phyloP scores from a whole-genome alignment of 2,329 filamentous ascomycete genomes.

The Pezicula neosporulosa region DNA sequence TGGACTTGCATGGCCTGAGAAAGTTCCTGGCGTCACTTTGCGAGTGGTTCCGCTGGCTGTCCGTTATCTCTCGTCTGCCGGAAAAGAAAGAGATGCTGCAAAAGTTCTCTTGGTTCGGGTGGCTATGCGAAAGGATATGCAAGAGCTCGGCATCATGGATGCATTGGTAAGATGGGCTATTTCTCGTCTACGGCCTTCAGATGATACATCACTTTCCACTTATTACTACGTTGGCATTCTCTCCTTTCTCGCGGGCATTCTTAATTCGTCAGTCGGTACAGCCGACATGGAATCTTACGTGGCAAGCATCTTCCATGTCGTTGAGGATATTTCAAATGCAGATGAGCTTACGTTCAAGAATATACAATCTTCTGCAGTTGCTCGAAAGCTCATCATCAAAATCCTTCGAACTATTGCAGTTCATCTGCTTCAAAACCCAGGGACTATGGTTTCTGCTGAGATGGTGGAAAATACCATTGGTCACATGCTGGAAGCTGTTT shows the following conservation, averaged over 20 bases:
- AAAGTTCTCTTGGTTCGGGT: conserved; percentile 77
- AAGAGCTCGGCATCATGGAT: conserved; percentile 66
- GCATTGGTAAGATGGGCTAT: conserved; percentile 71
- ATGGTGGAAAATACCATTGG: conserved; percentile 80
- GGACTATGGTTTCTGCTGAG: conserved; percentile 32
- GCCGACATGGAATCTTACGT: conserved; percentile 70
- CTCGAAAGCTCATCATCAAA: conserved; percentile 80
- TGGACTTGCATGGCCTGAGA: conserved; percentile 51
- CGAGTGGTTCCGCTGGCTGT: conserved; percentile 70
- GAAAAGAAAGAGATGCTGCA: conserved; percentile 89
- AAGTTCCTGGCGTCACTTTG: conserved; percentile 66
- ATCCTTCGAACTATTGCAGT: conserved; percentile 73
- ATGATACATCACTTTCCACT: conserved; percentile 44
- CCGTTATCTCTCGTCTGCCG: conserved; percentile 67
- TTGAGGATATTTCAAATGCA: conserved; percentile 54
- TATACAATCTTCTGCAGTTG: conserved; percentile 71
- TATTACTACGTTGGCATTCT: conserved; percentile 78
- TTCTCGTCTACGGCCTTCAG: conserved; percentile 47
- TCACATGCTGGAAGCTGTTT: conserved; percentile 71
- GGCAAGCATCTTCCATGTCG: conserved; percentile 60
- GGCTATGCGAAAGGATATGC: conserved; percentile 85
- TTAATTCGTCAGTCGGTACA: conserved; percentile 66
- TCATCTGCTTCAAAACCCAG: conserved; percentile 39
- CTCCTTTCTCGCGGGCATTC: conserved; percentile 73
- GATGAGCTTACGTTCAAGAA: conserved; percentile 44